phyloP scores from a whole-genome alignment of 1,284 basidiomycete genomes.

The Wallemia mellicola region DNA sequence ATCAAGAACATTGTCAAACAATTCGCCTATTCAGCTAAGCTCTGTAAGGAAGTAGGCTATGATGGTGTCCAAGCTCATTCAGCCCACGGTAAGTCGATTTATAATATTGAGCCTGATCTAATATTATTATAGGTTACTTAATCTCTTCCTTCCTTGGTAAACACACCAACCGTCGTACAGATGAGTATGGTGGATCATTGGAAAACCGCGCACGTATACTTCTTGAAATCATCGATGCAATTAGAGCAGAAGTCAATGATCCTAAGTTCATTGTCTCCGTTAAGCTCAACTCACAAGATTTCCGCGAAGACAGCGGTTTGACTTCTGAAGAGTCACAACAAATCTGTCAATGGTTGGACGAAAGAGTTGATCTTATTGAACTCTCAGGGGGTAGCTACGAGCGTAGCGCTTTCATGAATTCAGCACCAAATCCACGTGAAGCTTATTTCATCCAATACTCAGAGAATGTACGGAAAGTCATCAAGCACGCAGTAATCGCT shows the following conservation, averaged over 20 bases:
- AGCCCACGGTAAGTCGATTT: too few relatives aligned
- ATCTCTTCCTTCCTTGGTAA: conserved; percentile 12
- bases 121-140: too few relatives aligned
- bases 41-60: conserved; percentile 14
- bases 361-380: conserved; percentile 23
- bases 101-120: too few relatives aligned
- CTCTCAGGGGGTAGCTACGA: conserved; percentile 21
- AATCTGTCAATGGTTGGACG: conserved; percentile 20
- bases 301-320: conserved; percentile 15
- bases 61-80: conserved; percentile 15
- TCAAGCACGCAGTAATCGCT: conserved; percentile 14
- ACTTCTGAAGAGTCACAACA: conserved; percentile 16
- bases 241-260: conserved; percentile 14
- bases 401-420: conserved; percentile 11
- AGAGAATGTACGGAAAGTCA: conserved; percentile 13
- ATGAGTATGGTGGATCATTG: conserved; percentile 17
- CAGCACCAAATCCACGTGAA: conserved; percentile 18
- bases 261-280: conserved; percentile 20
- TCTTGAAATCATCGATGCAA: conserved; percentile 14
- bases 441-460: conserved; percentile 20
- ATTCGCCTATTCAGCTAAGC: conserved; percentile 16
- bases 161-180: conserved; percentile 16
- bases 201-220: conserved; percentile 18
- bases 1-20: conserved; percentile 15
- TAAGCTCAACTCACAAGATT: conserved; percentile 18